Evolutionary conservation across 2,329 filamentous ascomycete genomes (phyloP).

Genomic region (Trichoderma aggressivum): DNA sequence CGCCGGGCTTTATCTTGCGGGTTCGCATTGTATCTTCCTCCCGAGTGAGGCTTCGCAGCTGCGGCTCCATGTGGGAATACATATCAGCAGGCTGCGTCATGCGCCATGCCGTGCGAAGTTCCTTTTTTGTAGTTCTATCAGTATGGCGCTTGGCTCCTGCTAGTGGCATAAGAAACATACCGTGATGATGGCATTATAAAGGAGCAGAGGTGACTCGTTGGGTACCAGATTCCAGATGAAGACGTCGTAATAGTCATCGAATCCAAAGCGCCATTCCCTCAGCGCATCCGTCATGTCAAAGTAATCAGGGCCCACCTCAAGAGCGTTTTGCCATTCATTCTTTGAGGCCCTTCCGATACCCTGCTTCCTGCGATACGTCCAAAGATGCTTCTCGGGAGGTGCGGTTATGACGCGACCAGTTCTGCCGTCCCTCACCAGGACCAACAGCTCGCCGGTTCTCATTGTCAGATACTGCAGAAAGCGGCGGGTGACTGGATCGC

Average conservation of each 20-base stretch:
- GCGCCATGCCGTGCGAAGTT: slow-evolving; percentile 29
- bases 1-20: slow-evolving; percentile 26
- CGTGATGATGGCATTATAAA: slow-evolving; percentile 24
- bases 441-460: slow-evolving; percentile 26
- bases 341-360: slow-evolving; percentile 29
- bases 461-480: slow-evolving; percentile 30
- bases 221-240: slow-evolving; percentile 30
- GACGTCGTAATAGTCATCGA: slow-evolving; percentile 30
- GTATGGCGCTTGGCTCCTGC: neutral
- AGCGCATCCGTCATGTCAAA: slow-evolving; percentile 26
- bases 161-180: neutral
- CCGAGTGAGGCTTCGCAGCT: slow-evolving; percentile 24
- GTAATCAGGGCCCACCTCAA: slow-evolving; percentile 27
- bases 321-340: slow-evolving; percentile 26
- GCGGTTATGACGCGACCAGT: slow-evolving; percentile 30
- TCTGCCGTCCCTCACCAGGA: slow-evolving; percentile 30
- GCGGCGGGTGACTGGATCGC: slow-evolving; percentile 27
- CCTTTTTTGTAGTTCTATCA: slow-evolving; percentile 15
- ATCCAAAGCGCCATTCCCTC: slow-evolving; percentile 28
- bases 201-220: slow-evolving; percentile 13
- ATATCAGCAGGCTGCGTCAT: slow-evolving; percentile 24
- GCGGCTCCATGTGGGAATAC: slow-evolving; percentile 25
- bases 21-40: slow-evolving; percentile 26
- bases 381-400: slow-evolving; percentile 25
- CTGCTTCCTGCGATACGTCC: slow-evolving; percentile 27